These are phyloP conservation scores for Boletellus emodensis DNA, from an alignment of 768 basidiomycete genomes.

Conservation along the genomic window DNA sequence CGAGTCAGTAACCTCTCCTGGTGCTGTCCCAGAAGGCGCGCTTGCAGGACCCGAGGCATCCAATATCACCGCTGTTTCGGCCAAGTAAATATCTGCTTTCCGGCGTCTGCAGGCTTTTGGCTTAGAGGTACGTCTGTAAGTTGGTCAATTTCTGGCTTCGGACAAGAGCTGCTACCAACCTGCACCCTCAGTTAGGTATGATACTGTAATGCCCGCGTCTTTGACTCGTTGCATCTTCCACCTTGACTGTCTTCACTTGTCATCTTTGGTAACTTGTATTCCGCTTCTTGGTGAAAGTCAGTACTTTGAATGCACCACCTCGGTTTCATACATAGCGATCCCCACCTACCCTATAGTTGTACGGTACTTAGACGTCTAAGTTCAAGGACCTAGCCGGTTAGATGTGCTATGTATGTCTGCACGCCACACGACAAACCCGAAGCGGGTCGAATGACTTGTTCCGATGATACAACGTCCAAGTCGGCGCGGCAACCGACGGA, in stretches of 20 bases:
- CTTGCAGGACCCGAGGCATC: slow-evolving; percentile 57
- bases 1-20: slow-evolving; percentile 40
- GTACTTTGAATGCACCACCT: slow-evolving; percentile 13
- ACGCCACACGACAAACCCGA: neutral
- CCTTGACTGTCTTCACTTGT: neutral
- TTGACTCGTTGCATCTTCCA: slow-evolving; percentile 8
- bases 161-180: neutral
- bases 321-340: slow-evolving; percentile 5
- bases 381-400: slow-evolving; percentile 11
- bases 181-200: slow-evolving; percentile 12
- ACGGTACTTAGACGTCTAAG: slow-evolving; percentile 11
- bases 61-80: slow-evolving; percentile 6
- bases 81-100: slow-evolving; percentile 10
- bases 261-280: slow-evolving; percentile 9
- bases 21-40: slow-evolving; percentile 54
- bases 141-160: slow-evolving; percentile 9
- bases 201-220: slow-evolving; percentile 12
- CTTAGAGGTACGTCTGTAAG: slow-evolving; percentile 7
- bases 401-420: slow-evolving; percentile 2
- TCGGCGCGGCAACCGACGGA: slow-evolving; percentile 39
- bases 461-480: slow-evolving; percentile 5
- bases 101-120: slow-evolving; percentile 1
- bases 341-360: slow-evolving; percentile 9
- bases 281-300: slow-evolving; percentile 2
- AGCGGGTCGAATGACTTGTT: too few species aligned